Evolutionary conservation across 306 rosid genomes (phyloP), one percentile per base, ranked within the genome.

Genomic region (Fragaria nilgerrensis): DNA sequence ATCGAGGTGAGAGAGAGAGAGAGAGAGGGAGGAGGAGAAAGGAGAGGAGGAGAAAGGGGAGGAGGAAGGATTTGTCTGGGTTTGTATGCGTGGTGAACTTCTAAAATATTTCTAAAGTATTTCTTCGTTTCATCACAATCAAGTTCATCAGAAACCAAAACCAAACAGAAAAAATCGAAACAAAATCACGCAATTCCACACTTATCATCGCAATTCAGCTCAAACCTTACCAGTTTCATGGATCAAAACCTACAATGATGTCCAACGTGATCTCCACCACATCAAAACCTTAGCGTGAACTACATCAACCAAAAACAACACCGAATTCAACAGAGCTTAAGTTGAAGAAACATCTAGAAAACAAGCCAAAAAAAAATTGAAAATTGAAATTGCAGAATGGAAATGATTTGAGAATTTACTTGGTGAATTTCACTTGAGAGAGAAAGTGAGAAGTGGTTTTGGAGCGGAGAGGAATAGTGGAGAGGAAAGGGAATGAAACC

Each of bases 181-280:
- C 59, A 45, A 67, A 52, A 79, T 25, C 41, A 37, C 76, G 68
- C 7, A 80, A 78, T 73, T 74, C 64, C 7, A 59, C 68, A 5
- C 32, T 62, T 12, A 7, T 52, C 36, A 77, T 58, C 48, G 15
- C n/a, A 85, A 80, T 45, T 62, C 47, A 76, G 70, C 73, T 45
- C 63, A 80, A 79, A 58, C 36, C 81, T 14, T 68, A 81, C 78
- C 85, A 68, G 72, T 76, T 27, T 11, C 66, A 34, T 78, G 80
- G 89, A 90, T 90, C 92, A 86, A 81, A 77, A 58, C n/a, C 77
- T 68, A 80, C 25, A 64, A 5, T 66, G 27, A 25, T 75, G 22
- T 25, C 65, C 74, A 25, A 66, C 27, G 39, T 75, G 69, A 48
- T 61, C 72, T 70, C 78, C 83, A 76, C 73, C 63, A 49, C 70